These are phyloP conservation scores for Penicillium thymicola DNA, from an alignment of 2,329 filamentous ascomycete genomes.

Conservation along the genomic window DNA sequence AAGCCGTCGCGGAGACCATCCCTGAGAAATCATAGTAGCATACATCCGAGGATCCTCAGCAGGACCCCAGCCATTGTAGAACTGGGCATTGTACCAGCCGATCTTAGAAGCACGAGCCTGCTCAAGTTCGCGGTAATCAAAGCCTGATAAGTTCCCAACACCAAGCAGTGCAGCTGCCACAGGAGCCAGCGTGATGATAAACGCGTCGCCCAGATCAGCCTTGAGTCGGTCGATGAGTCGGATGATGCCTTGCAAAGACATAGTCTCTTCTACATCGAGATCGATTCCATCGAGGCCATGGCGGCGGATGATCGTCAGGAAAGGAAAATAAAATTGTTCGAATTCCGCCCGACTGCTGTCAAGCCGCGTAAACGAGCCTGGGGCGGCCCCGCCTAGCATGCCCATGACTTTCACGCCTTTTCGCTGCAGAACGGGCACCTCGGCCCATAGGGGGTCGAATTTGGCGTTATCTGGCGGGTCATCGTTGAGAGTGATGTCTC, in stretches of 20 bases:
- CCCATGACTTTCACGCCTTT: constrained; percentile 75
- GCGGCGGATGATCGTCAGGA: constrained; percentile 62
- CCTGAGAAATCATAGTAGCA: constrained; percentile 46
- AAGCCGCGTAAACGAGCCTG: constrained; percentile 65
- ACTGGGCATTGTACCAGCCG: constrained; percentile 85
- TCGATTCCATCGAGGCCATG: constrained; percentile 68
- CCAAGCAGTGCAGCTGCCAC: constrained; percentile 71
- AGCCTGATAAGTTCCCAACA: constrained; percentile 68
- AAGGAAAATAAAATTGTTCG: constrained; percentile 68
- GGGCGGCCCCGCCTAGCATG: constrained; percentile 83
- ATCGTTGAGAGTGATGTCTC: constrained; percentile 75
- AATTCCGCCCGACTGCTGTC: constrained; percentile 61
- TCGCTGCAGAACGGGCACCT: constrained; percentile 68
- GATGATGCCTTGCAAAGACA: constrained; percentile 64
- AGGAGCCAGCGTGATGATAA: constrained; percentile 77
- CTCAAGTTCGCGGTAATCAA: constrained; percentile 75
- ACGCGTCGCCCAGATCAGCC: constrained; percentile 48
- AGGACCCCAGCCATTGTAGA: constrained; percentile 87
- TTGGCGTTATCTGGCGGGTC: constrained; percentile 64
- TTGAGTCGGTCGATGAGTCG: constrained; percentile 66
- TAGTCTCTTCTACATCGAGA: constrained; percentile 75
- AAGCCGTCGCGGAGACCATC: constrained; percentile 70
- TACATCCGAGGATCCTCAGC: constrained; percentile 51
- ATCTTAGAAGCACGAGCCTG: constrained; percentile 63
- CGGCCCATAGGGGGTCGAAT: constrained; percentile 73